Base-by-base conservation (phyloP, 2,329 filamentous ascomycete species). In the Penicillium decumbens region DNA sequence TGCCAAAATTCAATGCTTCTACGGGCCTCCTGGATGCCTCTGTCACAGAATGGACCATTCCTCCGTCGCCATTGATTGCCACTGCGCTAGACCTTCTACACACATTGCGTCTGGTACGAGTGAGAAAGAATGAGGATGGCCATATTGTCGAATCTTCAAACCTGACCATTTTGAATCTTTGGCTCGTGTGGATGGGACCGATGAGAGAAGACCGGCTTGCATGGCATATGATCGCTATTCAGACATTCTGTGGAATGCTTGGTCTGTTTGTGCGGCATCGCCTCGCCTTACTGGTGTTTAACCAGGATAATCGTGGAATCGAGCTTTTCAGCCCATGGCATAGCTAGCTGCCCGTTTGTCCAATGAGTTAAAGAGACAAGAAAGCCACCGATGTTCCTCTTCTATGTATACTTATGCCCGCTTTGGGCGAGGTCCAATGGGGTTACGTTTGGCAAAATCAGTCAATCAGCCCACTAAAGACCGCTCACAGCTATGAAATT, bases 171-270 rank as follows among this genome's bases (percentile, higher is more conserved):
- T 77, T 98, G 58, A 98, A 98, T 67, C 79, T 98, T 48, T 98
- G 92, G 92, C 77, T 98, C 54, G 88, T 97, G 44, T 95, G 90
- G 88, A 85, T 91, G 67, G 93, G 93, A 0, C 91, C 93, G 2
- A 81, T 95, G 77, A 81, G 88, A 54, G 93, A 98, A 69, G 88
- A 95, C 71, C 79, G 82, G 40, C 77, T 98, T 46, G 88, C 89
- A 24, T 75, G 83, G 65, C 89, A 93, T 68, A 79, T 98, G 53
- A 80, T 93, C 40, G 73, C 74, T n/a, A 80, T 96, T 71, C 93
- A 98, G 76, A 75, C 82, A 13, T 70, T 78, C 4, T 80, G 87
- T 54, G 93, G 93, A 6, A 68, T 95, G n/a, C 73, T 89, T 37
- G 93, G 91, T 18, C 74, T 98, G 51, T 88, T 95, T 65, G 82